Evolutionary conservation across 768 basidiomycete species (phyloP).

Genomic region (Tephrocybe sp.): DNA sequence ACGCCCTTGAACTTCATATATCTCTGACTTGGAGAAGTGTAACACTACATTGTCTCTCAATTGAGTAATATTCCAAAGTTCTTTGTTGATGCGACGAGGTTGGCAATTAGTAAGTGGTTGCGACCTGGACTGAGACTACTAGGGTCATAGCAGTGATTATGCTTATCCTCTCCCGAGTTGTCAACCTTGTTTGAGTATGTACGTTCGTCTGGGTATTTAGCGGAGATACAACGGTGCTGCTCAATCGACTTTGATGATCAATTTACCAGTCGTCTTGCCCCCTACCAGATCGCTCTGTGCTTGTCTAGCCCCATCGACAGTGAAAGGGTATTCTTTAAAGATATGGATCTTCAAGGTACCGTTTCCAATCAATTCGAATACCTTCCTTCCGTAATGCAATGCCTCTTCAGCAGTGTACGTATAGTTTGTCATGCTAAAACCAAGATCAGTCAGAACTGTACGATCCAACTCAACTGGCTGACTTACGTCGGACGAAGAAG

Average conservation of each 20-base stretch:
- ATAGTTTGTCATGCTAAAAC: constrained; percentile 67
- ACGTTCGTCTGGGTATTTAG: background rate
- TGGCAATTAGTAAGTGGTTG: no score
- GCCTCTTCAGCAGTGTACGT: constrained; percentile 73
- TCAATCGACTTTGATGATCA: constrained; percentile 68
- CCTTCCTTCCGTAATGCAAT: constrained; percentile 57
- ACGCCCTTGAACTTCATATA: no score
- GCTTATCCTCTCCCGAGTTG: no score
- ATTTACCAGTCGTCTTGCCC: constrained; percentile 83
- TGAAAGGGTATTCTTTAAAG: constrained; percentile 81
- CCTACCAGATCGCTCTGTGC: constrained; percentile 78
- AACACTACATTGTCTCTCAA: no score
- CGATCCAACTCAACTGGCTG: background rate
- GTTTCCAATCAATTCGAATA: constrained; percentile 60
- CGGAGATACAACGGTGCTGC: background rate
- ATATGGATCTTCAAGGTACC: constrained; percentile 68
- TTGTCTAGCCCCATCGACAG: constrained; percentile 71
- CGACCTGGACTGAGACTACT: no score
- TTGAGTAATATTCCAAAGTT: no score
- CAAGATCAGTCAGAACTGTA: background rate
- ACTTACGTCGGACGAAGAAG: constrained; percentile 74
- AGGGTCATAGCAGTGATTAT: no score
- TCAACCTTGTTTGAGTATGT: no score
- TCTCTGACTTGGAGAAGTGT: no score
- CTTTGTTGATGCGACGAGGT: no score